A percentile compares a stretch with the other conserved stretches of the same genome.
Conservation (phyloP, 163 green algal species). For the Prototheca wickerhamii region DNA sequence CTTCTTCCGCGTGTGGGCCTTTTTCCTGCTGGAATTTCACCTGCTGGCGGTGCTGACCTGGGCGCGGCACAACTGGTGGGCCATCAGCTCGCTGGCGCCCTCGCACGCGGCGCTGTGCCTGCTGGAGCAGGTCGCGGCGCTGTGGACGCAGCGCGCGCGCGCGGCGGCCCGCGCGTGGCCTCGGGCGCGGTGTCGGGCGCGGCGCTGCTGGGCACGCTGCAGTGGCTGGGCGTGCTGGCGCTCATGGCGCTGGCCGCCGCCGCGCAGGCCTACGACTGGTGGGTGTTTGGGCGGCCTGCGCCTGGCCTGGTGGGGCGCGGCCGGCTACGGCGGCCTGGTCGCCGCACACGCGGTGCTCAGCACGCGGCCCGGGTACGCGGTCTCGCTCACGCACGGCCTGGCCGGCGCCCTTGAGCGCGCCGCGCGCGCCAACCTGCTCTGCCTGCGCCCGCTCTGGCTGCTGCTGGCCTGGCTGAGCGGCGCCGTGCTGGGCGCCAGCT, state of each 20-base stretch:
- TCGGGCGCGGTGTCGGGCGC: slow-evolving; percentile 23
- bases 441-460: slow-evolving; percentile 7
- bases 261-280: slow-evolving; percentile 10
- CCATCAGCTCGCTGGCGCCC: slow-evolving; percentile 9
- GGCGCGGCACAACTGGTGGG: slow-evolving; percentile 20
- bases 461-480: slow-evolving; percentile 26
- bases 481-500: slow-evolving; percentile 21
- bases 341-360: slow-evolving; percentile 24
- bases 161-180: slow-evolving; percentile 16
- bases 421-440: slow-evolving; percentile 8
- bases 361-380: slow-evolving; percentile 23
- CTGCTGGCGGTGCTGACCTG: slow-evolving; percentile 29
- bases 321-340: slow-evolving; percentile 26
- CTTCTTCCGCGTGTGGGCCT: slow-evolving; percentile 35
- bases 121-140: slow-evolving; percentile 25
- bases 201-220: slow-evolving; percentile 17
- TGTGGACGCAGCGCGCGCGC: slow-evolving; percentile 28
- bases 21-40: slow-evolving; percentile 38
- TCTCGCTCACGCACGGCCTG: slow-evolving; percentile 21
- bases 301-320: slow-evolving; percentile 16
- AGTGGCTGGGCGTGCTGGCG: slow-evolving; percentile 24
- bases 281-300: neutral
- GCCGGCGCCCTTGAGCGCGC: slow-evolving; percentile 11
- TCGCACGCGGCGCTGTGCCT: slow-evolving; percentile 21
- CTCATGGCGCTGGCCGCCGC: slow-evolving; percentile 22